Conservation (phyloP, 1,284 basidiomycete species). For the Mycosarcoma maydis region DNA sequence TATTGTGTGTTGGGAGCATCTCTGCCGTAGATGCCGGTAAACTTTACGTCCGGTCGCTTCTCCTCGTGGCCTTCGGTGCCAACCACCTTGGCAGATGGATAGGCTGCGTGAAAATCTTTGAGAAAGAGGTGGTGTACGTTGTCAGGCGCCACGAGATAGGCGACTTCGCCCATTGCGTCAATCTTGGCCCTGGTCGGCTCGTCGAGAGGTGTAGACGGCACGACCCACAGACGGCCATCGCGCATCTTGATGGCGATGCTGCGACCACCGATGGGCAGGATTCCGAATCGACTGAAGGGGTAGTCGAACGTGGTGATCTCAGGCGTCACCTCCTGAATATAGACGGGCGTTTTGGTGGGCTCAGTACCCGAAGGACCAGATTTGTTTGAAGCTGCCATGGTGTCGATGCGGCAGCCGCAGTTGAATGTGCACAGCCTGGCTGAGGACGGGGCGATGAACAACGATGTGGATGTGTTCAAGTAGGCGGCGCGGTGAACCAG, state of each 20-base stretch:
- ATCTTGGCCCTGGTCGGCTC: slow-evolving; percentile 76
- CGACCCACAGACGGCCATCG: slow-evolving; percentile 75
- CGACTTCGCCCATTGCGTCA: slow-evolving; percentile 78
- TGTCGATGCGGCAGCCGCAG: slow-evolving; percentile 27
- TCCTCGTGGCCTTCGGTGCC: slow-evolving; percentile 68
- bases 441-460: neutral
- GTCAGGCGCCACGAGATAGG: slow-evolving; percentile 70
- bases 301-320: slow-evolving; percentile 63
- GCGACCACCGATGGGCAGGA: slow-evolving; percentile 67
- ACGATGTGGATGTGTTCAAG: neutral
- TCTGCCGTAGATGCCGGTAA: slow-evolving; percentile 62
- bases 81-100: slow-evolving; percentile 66
- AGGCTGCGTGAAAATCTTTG: slow-evolving; percentile 53
- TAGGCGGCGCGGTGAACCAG: neutral
- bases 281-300: slow-evolving; percentile 64
- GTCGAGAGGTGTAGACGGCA: slow-evolving; percentile 84
- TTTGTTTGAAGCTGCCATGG: slow-evolving; percentile 20
- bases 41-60: slow-evolving; percentile 69
- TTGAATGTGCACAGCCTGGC: too few species aligned
- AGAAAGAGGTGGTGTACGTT: slow-evolving; percentile 70
- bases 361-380: slow-evolving; percentile 18
- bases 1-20: slow-evolving; percentile 39
- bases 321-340: slow-evolving; percentile 45
- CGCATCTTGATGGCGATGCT: slow-evolving; percentile 79
- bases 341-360: slow-evolving; percentile 40